phyloP scores from a whole-genome alignment of 2,329 filamentous ascomycete genomes.

The Talaromyces sp. region DNA sequence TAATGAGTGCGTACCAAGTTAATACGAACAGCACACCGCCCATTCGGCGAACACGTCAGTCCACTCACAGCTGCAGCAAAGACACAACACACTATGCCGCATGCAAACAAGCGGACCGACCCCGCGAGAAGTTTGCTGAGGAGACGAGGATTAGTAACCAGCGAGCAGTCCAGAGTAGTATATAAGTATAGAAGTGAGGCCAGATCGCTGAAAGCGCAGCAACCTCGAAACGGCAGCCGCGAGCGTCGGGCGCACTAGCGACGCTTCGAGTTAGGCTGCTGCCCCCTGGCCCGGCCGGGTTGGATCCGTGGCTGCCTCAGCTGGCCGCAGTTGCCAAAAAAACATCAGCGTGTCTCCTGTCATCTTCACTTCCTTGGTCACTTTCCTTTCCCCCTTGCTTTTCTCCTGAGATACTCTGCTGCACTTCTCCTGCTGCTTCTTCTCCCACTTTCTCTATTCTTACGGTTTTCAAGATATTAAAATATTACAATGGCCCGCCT shows the following conservation, averaged over 20 bases:
- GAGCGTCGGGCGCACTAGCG: background rate
- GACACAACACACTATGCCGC: background rate
- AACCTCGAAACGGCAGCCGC: background rate
- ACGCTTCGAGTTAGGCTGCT: background rate
- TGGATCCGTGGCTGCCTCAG: constrained; percentile 1
- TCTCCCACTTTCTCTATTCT: too few relatives aligned
- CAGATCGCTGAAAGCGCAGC: background rate
- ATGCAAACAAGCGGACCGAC: background rate
- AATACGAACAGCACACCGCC: background rate
- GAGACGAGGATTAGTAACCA: background rate
- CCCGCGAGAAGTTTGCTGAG: background rate
- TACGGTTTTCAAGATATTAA: too few relatives aligned
- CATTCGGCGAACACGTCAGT: background rate
- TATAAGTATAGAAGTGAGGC: background rate
- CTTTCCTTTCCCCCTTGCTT: too few relatives aligned
- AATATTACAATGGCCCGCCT: constrained; percentile 69
- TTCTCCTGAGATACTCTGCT: too few relatives aligned
- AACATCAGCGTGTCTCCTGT: background rate
- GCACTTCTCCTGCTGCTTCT: background rate
- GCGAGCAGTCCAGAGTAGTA: background rate
- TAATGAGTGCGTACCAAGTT: too few relatives aligned
- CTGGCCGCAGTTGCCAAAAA: background rate
- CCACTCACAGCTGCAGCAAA: background rate
- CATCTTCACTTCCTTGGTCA: background rate
- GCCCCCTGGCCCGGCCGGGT: too few relatives aligned